Conservation (phyloP, 2,329 filamentous ascomycete species). For the Westerdykella ornata region DNA sequence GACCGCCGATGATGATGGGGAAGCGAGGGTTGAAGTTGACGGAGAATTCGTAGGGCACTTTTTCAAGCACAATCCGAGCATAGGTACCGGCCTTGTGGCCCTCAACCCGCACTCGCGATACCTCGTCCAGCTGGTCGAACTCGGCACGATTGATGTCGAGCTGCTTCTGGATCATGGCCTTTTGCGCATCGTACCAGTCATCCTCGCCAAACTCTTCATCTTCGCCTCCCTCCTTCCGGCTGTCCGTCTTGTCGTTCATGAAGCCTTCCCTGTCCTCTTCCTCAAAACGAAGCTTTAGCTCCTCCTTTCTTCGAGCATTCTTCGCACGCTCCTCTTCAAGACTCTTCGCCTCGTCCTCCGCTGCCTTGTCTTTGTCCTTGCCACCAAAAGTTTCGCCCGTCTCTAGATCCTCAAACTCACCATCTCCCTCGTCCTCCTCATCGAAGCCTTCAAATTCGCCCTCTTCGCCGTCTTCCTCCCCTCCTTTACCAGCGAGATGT, state of each 20-base stretch:
- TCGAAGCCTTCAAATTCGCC: slow-evolving; percentile 54
- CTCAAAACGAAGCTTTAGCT: slow-evolving; percentile 88
- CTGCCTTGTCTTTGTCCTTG: slow-evolving; percentile 36
- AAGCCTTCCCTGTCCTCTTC: slow-evolving; percentile 98
- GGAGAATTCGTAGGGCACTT: slow-evolving; percentile 86
- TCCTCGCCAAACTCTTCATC: slow-evolving; percentile 88
- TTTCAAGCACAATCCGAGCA: slow-evolving; percentile 80
- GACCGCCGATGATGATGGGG: slow-evolving; percentile 84
- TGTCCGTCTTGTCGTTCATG: slow-evolving; percentile 77
- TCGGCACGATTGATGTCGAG: slow-evolving; percentile 94
- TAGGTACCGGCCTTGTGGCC: slow-evolving; percentile 90
- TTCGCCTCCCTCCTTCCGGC: slow-evolving; percentile 59
- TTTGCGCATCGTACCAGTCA: slow-evolving; percentile 97
- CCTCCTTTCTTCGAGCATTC: slow-evolving; percentile 89
- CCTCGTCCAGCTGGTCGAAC: slow-evolving; percentile 79
- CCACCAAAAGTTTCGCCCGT: slow-evolving; percentile 57
- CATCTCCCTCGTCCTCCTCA: slow-evolving; percentile 61
- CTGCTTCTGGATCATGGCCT: slow-evolving; percentile 90
- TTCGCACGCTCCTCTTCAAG: slow-evolving; percentile 85
- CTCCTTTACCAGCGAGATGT: slow-evolving; percentile 47
- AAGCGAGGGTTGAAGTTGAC: slow-evolving; percentile 71
- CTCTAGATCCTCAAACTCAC: slow-evolving; percentile 80
- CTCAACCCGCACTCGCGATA: slow-evolving; percentile 75
- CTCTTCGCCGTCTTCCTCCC: slow-evolving; percentile 40
- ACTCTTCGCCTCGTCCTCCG: slow-evolving; percentile 43